phyloP scores from a whole-genome alignment of 352 stramenopile species.

The Phytophthora syringae region DNA sequence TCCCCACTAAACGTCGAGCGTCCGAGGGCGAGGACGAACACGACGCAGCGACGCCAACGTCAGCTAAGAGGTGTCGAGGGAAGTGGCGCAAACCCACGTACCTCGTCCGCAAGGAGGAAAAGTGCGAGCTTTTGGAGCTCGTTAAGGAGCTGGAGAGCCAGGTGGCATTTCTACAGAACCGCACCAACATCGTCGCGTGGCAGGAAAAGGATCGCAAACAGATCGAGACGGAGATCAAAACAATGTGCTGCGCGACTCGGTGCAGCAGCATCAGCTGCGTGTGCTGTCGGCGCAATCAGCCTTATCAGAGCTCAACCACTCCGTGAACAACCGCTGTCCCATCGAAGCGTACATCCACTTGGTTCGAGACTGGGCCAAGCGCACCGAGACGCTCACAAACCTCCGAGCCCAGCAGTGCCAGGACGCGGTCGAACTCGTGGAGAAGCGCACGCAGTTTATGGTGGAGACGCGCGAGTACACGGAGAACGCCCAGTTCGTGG shows the following conservation, averaged over 20 bases:
- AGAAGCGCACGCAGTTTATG: constrained; percentile 54
- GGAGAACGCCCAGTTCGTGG: constrained; percentile 53
- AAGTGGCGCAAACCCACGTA: constrained; percentile 52
- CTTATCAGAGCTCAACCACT: constrained; percentile 40
- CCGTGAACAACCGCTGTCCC: constrained; percentile 36
- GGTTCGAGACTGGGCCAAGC: constrained; percentile 30
- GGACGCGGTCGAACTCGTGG: constrained; percentile 45
- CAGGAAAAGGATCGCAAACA: constrained; percentile 33
- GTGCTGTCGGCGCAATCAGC: constrained; percentile 45
- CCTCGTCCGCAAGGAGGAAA: constrained; percentile 50
- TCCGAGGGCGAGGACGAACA: constrained; percentile 26
- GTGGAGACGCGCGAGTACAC: constrained; percentile 40
- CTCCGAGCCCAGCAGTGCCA: constrained; percentile 48
- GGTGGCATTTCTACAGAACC: constrained; percentile 38
- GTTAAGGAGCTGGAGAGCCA: constrained; percentile 44
- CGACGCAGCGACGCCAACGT: background rate
- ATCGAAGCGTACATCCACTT: constrained; percentile 58
- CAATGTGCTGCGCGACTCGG: constrained; percentile 37
- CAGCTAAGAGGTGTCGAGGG: constrained; percentile 23
- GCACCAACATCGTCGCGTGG: constrained; percentile 34
- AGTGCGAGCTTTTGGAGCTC: constrained; percentile 39
- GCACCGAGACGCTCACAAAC: constrained; percentile 33
- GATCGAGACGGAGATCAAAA: constrained; percentile 42
- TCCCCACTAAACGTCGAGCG: constrained; percentile 15
- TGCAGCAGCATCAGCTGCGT: constrained; percentile 41